Percentiles rank a stretch among this genome's conserved stretches.
These are phyloP conservation scores for Eucalyptus cladocalyx DNA, from an alignment of 345 rosid species.

Conservation along the genomic window DNA sequence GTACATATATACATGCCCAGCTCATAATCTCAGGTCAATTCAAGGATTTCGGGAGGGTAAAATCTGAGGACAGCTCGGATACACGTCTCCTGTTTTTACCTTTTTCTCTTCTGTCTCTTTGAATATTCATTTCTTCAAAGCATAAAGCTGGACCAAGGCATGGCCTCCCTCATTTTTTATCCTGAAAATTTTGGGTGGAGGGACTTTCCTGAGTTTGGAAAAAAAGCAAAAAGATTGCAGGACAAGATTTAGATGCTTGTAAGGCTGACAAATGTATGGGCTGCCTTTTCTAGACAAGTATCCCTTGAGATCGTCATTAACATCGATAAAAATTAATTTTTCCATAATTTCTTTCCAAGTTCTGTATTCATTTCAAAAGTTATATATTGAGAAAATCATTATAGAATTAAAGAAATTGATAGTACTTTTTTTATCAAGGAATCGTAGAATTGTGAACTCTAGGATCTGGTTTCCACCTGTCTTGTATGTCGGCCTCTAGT, in stretches of 20 bases:
- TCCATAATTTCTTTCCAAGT: background rate
- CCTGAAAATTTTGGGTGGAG: background rate
- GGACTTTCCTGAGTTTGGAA: background rate
- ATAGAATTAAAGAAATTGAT: background rate
- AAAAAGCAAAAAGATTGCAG: background rate
- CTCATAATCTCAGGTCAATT: background rate
- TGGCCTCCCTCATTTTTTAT: background rate
- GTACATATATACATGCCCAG: background rate
- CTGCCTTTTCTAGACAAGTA: background rate
- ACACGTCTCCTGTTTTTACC: background rate
- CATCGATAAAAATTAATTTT: background rate
- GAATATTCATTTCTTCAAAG: background rate
- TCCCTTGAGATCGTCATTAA: background rate
- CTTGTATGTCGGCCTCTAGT: background rate
- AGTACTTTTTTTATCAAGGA: background rate
- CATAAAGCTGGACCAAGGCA: background rate
- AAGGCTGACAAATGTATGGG: background rate
- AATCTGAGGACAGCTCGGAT: background rate
- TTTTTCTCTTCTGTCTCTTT: background rate
- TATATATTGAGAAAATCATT: background rate
- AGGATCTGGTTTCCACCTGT: background rate
- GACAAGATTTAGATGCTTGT: background rate
- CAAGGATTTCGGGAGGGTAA: background rate
- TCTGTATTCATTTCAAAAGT: background rate
- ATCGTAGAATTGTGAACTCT: background rate